phyloP scores from a whole-genome alignment of 805 yeast species.

The Candida glaebosa region DNA sequence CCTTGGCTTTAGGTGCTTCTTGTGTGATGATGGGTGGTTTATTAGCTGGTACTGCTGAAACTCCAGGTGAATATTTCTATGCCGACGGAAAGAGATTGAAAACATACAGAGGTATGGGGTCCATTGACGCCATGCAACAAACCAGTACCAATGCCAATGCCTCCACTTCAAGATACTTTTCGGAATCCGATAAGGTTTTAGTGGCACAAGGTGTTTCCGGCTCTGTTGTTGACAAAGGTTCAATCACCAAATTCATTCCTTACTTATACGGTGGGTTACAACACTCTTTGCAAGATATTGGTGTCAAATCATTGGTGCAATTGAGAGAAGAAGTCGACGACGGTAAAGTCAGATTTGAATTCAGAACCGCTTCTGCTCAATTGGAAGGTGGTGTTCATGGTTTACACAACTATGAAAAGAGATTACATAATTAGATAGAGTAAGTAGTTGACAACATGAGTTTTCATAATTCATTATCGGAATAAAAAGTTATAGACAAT shows the following conservation, averaged over 20 bases:
- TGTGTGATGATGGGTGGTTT: constrained; percentile 99
- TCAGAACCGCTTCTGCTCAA: constrained; percentile 98
- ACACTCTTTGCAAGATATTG: constrained; percentile 98
- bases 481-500: too few relatives aligned
- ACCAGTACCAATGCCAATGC: constrained; percentile 90
- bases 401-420: constrained; percentile 95
- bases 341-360: constrained; percentile 87
- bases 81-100: constrained; percentile 97
- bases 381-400: constrained; percentile 98
- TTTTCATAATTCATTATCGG: too few relatives aligned
- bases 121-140: constrained; percentile 96
- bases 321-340: constrained; percentile 61
- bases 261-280: constrained; percentile 93
- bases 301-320: constrained; percentile 62
- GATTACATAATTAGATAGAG: constrained; percentile 71
- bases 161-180: constrained; percentile 96
- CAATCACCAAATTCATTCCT: constrained; percentile 89
- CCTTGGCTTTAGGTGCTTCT: constrained; percentile 94
- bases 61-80: constrained; percentile 98
- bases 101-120: constrained; percentile 99
- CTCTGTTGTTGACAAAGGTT: constrained; percentile 94
- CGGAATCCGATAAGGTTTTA: constrained; percentile 90
- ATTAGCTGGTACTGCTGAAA: constrained; percentile 96
- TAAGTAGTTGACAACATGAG: too few relatives aligned
- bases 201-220: constrained; percentile 99